These are phyloP conservation scores for Ajuga chamaepitys DNA, from an alignment of 257 asterid genomes.

Conservation along the genomic window DNA sequence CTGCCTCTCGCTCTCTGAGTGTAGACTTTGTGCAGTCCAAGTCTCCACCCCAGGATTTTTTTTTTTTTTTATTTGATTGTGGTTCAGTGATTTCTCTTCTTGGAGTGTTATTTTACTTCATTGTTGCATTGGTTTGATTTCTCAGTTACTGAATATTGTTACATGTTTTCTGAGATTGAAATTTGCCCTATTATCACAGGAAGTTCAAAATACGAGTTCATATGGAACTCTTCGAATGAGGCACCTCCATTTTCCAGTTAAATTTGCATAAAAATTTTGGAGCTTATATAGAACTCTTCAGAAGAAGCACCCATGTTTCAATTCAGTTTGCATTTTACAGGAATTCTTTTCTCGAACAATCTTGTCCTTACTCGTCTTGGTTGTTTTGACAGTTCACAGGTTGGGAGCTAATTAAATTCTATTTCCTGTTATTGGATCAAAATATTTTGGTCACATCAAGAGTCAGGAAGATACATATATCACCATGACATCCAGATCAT, in stretches of 20 bases:
- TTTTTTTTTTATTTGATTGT: too few species aligned
- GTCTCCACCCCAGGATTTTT: too few species aligned
- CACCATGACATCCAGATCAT: conserved; percentile 41
- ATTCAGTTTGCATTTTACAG: not conserved
- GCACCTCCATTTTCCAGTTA: not conserved
- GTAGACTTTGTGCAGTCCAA: too few species aligned
- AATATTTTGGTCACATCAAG: not conserved
- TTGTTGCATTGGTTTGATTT: too few species aligned
- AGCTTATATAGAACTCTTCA: not conserved
- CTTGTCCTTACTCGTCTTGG: not conserved
- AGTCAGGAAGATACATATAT: not conserved
- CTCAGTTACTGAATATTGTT: not conserved
- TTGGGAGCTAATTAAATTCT: not conserved
- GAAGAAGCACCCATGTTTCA: not conserved
- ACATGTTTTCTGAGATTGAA: not conserved
- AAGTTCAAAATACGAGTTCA: not conserved
- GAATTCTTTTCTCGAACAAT: not conserved
- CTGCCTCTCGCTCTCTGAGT: too few species aligned
- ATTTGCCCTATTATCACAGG: not conserved
- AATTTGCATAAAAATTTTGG: not conserved
- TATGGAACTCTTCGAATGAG: not conserved
- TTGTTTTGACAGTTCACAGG: not conserved
- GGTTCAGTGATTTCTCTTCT: too few species aligned
- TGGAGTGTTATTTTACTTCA: too few species aligned
- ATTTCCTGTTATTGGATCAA: too few species aligned